Percentiles rank a stretch among this genome's conserved stretches.
Conservation (phyloP, 257 asterid genomes). For the Misopates orontium region DNA sequence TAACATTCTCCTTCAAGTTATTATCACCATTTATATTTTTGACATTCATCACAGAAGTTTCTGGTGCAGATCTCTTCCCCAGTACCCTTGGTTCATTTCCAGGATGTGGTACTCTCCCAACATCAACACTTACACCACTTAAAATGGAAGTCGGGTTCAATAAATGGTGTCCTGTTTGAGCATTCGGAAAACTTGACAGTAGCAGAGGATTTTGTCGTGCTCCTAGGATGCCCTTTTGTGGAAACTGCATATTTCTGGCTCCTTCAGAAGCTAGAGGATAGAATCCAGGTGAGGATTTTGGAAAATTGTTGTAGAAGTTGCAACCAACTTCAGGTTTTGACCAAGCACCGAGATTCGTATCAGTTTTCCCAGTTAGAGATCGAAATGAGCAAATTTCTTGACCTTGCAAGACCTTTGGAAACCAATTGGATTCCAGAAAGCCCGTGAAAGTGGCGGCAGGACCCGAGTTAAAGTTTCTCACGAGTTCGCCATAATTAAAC, state of each 20-base stretch:
- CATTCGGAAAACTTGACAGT: constrained; percentile 48
- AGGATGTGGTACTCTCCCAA: constrained; percentile 34
- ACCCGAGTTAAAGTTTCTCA: constrained; percentile 46
- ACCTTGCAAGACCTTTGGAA: constrained; percentile 99
- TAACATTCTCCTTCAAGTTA: constrained; percentile 49
- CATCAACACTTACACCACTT: constrained; percentile 45
- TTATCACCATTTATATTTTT: constrained; percentile 38
- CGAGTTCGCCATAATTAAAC: constrained; percentile 46
- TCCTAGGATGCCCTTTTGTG: constrained; percentile 50
- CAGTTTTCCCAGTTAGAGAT: constrained; percentile 64
- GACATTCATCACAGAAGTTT: constrained; percentile 42
- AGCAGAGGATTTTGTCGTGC: constrained; percentile 52
- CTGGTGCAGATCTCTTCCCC: constrained; percentile 47
- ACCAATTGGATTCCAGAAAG: constrained; percentile 88
- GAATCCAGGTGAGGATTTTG: constrained; percentile 49
- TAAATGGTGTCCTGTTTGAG: constrained; percentile 47
- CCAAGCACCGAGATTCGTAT: constrained; percentile 51
- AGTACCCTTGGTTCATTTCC: constrained; percentile 41
- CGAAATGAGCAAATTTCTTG: constrained; percentile 95
- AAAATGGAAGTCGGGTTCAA: constrained; percentile 43
- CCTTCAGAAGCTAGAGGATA: constrained; percentile 94
- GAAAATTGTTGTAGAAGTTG: constrained; percentile 43
- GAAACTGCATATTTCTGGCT: constrained; percentile 55
- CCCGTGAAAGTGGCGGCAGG: constrained; percentile 66
- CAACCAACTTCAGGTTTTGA: constrained; percentile 57